Base-by-base conservation (phyloP, 2,329 filamentous ascomycete species). In the Phaeoacremonium minimum region DNA sequence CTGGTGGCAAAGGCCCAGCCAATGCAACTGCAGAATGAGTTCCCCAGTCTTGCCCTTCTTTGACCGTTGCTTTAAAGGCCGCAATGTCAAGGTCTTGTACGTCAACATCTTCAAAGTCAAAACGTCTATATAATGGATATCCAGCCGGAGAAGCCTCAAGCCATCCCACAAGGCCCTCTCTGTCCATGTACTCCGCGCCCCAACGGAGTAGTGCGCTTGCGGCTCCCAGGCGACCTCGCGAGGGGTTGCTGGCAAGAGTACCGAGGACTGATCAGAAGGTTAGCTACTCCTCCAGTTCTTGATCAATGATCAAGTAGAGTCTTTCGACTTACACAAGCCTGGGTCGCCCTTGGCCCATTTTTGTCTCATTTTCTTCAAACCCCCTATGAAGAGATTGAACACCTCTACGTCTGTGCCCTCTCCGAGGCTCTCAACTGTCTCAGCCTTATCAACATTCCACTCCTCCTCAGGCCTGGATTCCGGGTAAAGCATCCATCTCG, bases 141-240 rank as follows among this genome's bases (percentile, higher is more conserved):
- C 54, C 55, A 1, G 9, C 15, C 2, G 54, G 49, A 5, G 55
- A 56, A 2, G 52, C 41, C 36, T 57, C 53, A 14, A 59, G 43
- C 30, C 45, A 49, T 14, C 37, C 34, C 15, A 47, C 37, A 9
- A 51, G 33, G 4, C 48, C 46, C 12, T 51, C 43, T 28, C 35
- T 38, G 35, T 59, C 55, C 7, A 53, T 54, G 11, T 54, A 32
- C 18, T 50, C 43, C 32, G 35, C 30, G 7, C 53, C 54, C 42
- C 43, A 50, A 18, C 38, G 32, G 14, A 58, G 13, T 8, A 59
- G 39, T 2, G 51, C 53, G 13, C 47, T 43, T 4, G 50, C 55
- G 15, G 52, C 54, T 7, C 56, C 55, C 17, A 52, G 30, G 2
- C 55, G 45, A 9, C 48, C 46, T 12, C 41, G 40, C 14, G 22